Evolutionary conservation across 768 basidiomycete genomes (phyloP).

Genomic region (Rhizopogon vesiculosus): DNA sequence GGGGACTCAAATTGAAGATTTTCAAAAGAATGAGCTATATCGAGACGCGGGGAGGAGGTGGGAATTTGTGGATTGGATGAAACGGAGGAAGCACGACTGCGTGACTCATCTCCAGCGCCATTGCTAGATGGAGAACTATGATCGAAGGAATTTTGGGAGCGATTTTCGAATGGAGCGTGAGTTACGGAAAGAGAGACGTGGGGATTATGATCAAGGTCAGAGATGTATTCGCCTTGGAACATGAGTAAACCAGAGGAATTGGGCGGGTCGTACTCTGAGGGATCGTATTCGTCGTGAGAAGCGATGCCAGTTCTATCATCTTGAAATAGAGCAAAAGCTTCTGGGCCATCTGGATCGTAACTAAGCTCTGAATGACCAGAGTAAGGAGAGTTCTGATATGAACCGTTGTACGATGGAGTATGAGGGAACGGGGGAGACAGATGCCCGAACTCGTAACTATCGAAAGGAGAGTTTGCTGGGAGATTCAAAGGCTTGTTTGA

Average conservation of each 20-base stretch:
- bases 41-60: slow-evolving; percentile 52
- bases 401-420: slow-evolving; percentile 58
- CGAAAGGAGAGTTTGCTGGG: slow-evolving; percentile 26
- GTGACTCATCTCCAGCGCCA: slow-evolving; percentile 43
- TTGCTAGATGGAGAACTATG: slow-evolving; percentile 64
- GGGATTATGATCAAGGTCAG: slow-evolving; percentile 21
- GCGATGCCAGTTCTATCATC: slow-evolving; percentile 36
- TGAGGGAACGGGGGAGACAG: slow-evolving; percentile 38
- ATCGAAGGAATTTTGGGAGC: slow-evolving; percentile 45
- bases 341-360: slow-evolving; percentile 43
- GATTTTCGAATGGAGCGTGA: slow-evolving; percentile 29
- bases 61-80: slow-evolving; percentile 49
- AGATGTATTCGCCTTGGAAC: slow-evolving; percentile 49
- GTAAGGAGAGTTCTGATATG: slow-evolving; percentile 69
- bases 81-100: slow-evolving; percentile 62
- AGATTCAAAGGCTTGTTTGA: slow-evolving; percentile 23
- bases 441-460: slow-evolving; percentile 35
- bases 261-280: slow-evolving; percentile 66
- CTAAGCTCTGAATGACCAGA: slow-evolving; percentile 65
- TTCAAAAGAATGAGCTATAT: slow-evolving; percentile 54
- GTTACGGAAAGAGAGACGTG: slow-evolving; percentile 37
- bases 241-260: slow-evolving; percentile 47
- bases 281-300: slow-evolving; percentile 57
- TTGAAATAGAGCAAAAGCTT: slow-evolving; percentile 45
- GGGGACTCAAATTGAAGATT: slow-evolving; percentile 65